Percentiles rank a stretch among this genome's conserved stretches.
Conservation (phyloP, 1,284 basidiomycete species). For the Tremellales sp. region DNA sequence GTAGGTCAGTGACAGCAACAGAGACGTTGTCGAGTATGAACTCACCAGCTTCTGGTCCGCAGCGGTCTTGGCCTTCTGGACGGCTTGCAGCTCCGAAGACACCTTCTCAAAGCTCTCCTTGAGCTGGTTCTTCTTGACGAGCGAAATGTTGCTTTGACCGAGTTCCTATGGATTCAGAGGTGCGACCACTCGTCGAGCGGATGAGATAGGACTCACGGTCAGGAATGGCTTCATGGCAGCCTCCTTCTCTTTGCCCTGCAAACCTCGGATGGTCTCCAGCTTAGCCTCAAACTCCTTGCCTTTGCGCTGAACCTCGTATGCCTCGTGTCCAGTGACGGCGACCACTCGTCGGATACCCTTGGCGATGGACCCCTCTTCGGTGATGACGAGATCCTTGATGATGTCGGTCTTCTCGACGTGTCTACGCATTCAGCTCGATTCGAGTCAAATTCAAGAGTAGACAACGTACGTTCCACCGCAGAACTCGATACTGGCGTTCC, state of each 20-base stretch:
- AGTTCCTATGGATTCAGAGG: constrained; percentile 66
- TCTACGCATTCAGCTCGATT: constrained; percentile 45
- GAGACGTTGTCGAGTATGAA: constrained; percentile 6
- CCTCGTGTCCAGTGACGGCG: constrained; percentile 92
- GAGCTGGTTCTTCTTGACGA: constrained; percentile 75
- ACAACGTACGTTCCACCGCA: constrained; percentile 96
- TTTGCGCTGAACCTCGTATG: constrained; percentile 68
- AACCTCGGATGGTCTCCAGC: constrained; percentile 62
- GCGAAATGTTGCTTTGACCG: constrained; percentile 81
- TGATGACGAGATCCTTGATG: constrained; percentile 92
- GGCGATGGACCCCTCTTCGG: constrained; percentile 94
- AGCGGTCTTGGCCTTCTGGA: constrained; percentile 75
- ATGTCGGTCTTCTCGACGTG: constrained; percentile 93
- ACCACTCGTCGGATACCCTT: constrained; percentile 95
- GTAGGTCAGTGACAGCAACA: constrained; percentile 1
- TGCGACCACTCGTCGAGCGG: not conserved
- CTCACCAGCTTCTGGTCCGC: constrained; percentile 73
- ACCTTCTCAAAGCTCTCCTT: constrained; percentile 68
- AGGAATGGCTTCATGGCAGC: constrained; percentile 73
- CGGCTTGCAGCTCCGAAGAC: constrained; percentile 80
- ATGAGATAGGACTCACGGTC: constrained; percentile 55
- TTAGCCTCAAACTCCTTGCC: constrained; percentile 64
- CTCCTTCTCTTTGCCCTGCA: constrained; percentile 79
- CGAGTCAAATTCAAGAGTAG: not conserved
- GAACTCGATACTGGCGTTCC: constrained; percentile 86